Base-by-base conservation (phyloP, 495 filamentous ascomycete species). In the Friedmanniomyces endolithicus region DNA sequence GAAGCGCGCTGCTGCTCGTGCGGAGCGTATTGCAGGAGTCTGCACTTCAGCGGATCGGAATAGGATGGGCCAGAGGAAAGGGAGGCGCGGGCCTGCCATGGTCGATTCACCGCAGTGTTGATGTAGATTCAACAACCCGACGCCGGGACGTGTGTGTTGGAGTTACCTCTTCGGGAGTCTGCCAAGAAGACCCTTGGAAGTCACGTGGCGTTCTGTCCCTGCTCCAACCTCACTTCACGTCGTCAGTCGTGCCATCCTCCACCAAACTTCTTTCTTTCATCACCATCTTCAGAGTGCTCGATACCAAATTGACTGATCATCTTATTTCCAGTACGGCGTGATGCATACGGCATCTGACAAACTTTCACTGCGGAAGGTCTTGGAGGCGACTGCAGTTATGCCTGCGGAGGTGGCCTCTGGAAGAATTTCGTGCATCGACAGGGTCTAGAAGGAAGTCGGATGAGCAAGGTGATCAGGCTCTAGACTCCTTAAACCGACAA, bases 1-100 rank as follows among this genome's bases (percentile, higher is more conserved):
- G 23, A 27, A 29, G 19, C 54, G 39, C 23, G 20, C 39, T 31
- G 52, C 56, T 23, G 51, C 55, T 41, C 52, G 33, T 24, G 49
- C 51, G 0, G 49, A 29, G 54, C 53, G 53, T 29, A 50, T 7
- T 6, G 56, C 56, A 23, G 56, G 57, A 9, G 60, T 53, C 1
- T 29, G 52, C 16, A 39, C 31, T 44, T 61, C 46, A 12, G 41
- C 29, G 1, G 65, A 40, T 22, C 60, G 58, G 49, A 60, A 69
- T 20, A 71, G 49, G 14, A 65, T 49, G 1, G 70, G 69, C 60
- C 68, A 72, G 2, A 72, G 59, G 59, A 70, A 71, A 3, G 65
- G 56, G n/a, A 72, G 59, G 1, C 70, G 67, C 6, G 59, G 58
- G 9, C 64, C 59, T 7, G 69, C 62, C 70, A 72, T 31, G 27